These are phyloP conservation scores for Penicillium occitanis DNA, from an alignment of 2,329 filamentous ascomycete species.

Conservation along the genomic window DNA sequence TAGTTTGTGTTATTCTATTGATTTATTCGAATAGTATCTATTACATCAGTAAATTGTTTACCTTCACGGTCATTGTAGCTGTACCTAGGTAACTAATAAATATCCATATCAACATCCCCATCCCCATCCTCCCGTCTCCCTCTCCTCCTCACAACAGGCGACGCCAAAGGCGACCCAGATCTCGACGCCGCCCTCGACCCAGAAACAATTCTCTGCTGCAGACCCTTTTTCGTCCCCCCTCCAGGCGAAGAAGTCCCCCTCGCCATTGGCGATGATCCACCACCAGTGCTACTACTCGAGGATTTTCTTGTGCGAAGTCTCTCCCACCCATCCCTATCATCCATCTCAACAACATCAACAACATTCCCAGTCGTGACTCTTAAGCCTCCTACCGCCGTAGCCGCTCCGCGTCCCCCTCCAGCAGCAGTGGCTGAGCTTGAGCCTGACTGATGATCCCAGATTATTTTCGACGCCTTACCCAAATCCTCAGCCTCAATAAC, in stretches of 20 bases:
- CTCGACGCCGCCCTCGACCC: background rate
- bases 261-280: background rate
- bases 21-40: background rate
- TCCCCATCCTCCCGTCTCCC: background rate
- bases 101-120: slow-evolving; percentile 13
- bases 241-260: background rate
- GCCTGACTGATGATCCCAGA: background rate
- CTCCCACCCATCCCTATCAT: slow-evolving; percentile 14
- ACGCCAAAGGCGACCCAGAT: background rate
- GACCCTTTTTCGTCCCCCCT: background rate
- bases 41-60: background rate
- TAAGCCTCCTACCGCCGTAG: background rate
- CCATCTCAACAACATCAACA: slow-evolving; percentile 14
- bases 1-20: slow-evolving; percentile 11
- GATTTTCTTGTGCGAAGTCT: background rate
- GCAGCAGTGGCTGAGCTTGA: background rate
- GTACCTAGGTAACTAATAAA: background rate
- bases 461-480: background rate
- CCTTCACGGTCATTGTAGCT: background rate
- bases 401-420: background rate
- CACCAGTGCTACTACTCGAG: background rate
- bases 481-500: slow-evolving; percentile 34
- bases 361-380: background rate
- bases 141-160: background rate
- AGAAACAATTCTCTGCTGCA: background rate